phyloP scores from a whole-genome alignment of 805 yeast genomes.

The Candida odintsovae region DNA sequence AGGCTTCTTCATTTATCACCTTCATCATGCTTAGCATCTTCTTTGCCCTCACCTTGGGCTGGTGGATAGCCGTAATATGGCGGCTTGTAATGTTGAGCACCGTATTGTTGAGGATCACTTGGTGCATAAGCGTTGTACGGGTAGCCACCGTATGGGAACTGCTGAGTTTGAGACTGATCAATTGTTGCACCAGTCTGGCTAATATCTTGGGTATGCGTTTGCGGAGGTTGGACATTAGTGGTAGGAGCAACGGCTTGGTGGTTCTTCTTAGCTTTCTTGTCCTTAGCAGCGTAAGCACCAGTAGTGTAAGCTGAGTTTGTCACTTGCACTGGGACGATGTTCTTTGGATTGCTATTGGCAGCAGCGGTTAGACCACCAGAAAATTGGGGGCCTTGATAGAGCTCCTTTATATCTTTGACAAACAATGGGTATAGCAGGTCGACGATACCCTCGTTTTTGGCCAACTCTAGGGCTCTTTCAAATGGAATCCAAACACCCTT shows the following conservation, averaged over 20 bases:
- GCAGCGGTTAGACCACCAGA: constrained; percentile 27
- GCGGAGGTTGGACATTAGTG: background rate
- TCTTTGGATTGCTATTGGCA: constrained; percentile 24
- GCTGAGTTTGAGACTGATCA: constrained; percentile 2
- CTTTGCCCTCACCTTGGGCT: background rate
- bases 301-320: constrained; percentile 20
- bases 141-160: constrained; percentile 7
- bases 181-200: background rate
- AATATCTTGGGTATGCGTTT: background rate
- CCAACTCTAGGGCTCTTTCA: constrained; percentile 64
- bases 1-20: background rate
- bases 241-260: background rate
- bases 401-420: constrained; percentile 56
- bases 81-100: background rate
- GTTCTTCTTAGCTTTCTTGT: constrained; percentile 10
- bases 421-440: constrained; percentile 52
- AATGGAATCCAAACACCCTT: constrained; percentile 77
- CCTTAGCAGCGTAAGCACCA: constrained; percentile 17
- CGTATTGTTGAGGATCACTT: constrained; percentile 7
- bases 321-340: constrained; percentile 23
- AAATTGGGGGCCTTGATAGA: constrained; percentile 26
- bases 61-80: constrained; percentile 8
- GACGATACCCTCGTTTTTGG: constrained; percentile 60
- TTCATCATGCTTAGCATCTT: background rate
- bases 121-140: constrained; percentile 12